Evolutionary conservation across 169 alveolate genomes (phyloP).

Genomic region (Plasmodium gonderi): DNA sequence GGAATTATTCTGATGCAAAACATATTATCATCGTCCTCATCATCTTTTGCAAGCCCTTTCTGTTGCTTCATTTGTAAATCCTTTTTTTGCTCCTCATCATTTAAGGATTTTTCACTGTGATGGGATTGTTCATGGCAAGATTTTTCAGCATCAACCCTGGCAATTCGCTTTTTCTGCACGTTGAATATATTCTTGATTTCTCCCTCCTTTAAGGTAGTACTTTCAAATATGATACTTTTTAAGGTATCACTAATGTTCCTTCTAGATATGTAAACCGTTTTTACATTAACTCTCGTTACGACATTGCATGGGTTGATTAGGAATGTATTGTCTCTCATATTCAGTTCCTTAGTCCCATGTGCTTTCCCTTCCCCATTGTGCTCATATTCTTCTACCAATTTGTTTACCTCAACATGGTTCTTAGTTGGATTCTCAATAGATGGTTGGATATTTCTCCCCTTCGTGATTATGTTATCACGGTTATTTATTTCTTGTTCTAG

Average conservation of each 20-base stretch:
- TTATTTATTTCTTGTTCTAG: constrained; percentile 11
- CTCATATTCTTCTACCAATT: too few species aligned
- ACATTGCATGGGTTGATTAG: constrained; percentile 67
- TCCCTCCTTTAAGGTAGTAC: not conserved
- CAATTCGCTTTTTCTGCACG: not conserved
- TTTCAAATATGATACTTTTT: constrained; percentile 11
- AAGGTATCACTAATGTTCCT: not conserved
- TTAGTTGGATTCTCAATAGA: too few species aligned
- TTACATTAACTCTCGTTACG: constrained; percentile 66
- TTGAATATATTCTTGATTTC: not conserved
- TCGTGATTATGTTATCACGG: not conserved
- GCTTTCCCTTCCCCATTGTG: too few species aligned
- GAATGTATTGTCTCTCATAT: not conserved
- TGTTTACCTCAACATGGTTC: too few species aligned
- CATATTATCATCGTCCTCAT: not conserved
- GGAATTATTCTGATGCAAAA: constrained; percentile 37
- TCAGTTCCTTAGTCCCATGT: not conserved
- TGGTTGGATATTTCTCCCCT: not conserved
- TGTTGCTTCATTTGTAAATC: not conserved
- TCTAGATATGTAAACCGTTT: constrained; percentile 39
- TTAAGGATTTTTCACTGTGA: too few species aligned
- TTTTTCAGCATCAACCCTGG: too few species aligned
- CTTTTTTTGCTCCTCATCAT: not conserved
- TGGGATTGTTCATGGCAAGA: not conserved
- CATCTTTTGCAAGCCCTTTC: not conserved